These are phyloP conservation scores for Trichoderma aggressivum DNA, from an alignment of 2,329 filamentous ascomycete genomes.

Conservation along the genomic window DNA sequence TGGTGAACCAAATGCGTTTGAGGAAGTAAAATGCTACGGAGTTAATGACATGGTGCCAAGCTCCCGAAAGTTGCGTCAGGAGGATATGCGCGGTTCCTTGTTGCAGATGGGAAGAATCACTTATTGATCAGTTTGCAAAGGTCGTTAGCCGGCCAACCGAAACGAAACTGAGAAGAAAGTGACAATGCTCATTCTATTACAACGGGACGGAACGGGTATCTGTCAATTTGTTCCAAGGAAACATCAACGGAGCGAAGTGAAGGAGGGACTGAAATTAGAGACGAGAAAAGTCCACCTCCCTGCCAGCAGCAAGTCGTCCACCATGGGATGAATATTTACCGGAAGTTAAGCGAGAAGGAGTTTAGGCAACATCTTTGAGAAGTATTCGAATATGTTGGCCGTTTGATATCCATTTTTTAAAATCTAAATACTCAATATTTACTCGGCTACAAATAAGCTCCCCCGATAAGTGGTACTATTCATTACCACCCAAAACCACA, in stretches of 20 bases:
- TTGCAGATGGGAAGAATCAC: background rate
- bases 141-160: background rate
- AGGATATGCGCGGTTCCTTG: background rate
- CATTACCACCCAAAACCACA: background rate
- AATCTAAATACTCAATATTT: background rate
- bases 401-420: background rate
- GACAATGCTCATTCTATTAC: background rate
- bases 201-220: background rate
- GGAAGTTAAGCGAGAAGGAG: background rate
- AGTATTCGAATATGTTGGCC: background rate
- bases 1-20: background rate
- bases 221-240: background rate
- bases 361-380: background rate
- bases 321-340: background rate
- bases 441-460: background rate
- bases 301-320: background rate
- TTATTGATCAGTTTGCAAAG: background rate
- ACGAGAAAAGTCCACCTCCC: background rate
- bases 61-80: background rate
- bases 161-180: background rate
- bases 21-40: background rate
- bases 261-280: no score
- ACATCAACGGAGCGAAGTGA: background rate
- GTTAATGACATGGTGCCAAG: background rate
- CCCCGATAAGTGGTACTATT: background rate